phyloP scores from a whole-genome alignment of 208 protist genomes.

The Leishmania gerbilli region DNA sequence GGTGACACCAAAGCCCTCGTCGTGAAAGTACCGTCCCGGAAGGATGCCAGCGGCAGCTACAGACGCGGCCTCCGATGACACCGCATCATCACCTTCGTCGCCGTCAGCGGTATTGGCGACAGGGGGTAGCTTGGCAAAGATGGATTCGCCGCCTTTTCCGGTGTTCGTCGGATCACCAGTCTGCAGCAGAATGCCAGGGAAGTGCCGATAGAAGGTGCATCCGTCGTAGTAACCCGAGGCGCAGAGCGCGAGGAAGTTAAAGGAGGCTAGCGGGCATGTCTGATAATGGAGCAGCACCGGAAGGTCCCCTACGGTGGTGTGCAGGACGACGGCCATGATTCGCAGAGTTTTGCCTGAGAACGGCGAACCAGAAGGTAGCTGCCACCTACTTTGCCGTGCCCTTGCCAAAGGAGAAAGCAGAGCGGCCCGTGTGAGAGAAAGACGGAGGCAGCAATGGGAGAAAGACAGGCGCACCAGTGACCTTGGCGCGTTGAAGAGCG shows the following conservation, averaged over 20 bases:
- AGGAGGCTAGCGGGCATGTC: conserved; percentile 85
- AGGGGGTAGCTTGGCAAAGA: conserved; percentile 72
- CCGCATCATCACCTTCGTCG: not conserved
- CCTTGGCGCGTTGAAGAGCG: not conserved
- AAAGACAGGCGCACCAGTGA: not conserved
- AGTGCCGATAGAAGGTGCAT: conserved; percentile 94
- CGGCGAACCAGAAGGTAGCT: not conserved
- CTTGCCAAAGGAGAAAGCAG: not conserved
- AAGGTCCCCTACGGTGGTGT: conserved; percentile 72
- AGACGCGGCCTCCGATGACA: not conserved
- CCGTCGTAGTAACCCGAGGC: conserved; percentile 94
- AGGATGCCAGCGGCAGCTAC: conserved; percentile 15
- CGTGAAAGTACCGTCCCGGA: conserved; percentile 63
- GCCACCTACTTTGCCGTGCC: not conserved
- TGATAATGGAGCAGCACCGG: conserved; percentile 66
- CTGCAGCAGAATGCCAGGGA: conserved; percentile 93
- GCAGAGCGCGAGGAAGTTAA: conserved; percentile 97
- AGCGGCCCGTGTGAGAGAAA: not conserved
- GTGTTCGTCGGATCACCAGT: conserved; percentile 92
- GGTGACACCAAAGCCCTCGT: conserved; percentile 93
- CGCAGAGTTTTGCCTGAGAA: not conserved
- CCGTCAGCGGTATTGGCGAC: not conserved
- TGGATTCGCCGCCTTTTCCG: conserved; percentile 94
- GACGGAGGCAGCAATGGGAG: not conserved
- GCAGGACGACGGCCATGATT: conserved; percentile 72